Evolutionary conservation across 352 stramenopile genomes (phyloP), one percentile per base, ranked within the genome.

Genomic region (Pythium periplocum): DNA sequence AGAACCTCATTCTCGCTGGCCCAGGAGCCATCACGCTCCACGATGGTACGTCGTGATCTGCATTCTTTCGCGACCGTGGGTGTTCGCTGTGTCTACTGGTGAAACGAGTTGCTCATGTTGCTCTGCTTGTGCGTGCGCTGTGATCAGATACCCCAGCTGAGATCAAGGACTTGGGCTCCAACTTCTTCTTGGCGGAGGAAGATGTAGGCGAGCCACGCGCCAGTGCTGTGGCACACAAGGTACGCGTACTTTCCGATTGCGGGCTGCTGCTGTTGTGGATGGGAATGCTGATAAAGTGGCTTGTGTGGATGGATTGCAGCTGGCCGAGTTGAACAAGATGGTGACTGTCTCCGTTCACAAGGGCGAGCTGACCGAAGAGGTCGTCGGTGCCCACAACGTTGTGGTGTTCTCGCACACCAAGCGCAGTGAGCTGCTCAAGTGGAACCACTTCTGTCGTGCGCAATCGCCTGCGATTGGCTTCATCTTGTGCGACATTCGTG

Each of bases 1-100:
- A 98, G 82, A 98, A 98, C 62, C 68, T 97, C 44, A 92, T 96
- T 45, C 75, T 98, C 32, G 89, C 90, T 8, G 92, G 92, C 10
- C 86, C 89, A 9, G 81, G 86, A 9, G 68, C 63, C 51, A 87
- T 98, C 55, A 97, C 87, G 49, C 70, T 97, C 49, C 81, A 89
- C 55, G 83, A 93, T 55, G 81, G 75, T 86, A 51, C 30, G 55
- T 53, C 12, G 4, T 56, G 35, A 4, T 45, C 12, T 17, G n/a
- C 3, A 12, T 12, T 37, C 17, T 34, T 31, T 32, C 31, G 11
- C 45, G n/a, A 48, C 17, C 11, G 32, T 33, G 12, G 50, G 34
- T 40, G 36, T n/a, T 45, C 17, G 17, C 17, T 26, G 17, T 26
- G 17, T 26, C 17, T 26, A 26, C 17, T 26, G 17, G 17, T 26